Evolutionary conservation across 192 early-diverging fungal species (phyloP), one percentile per base, ranked within the genome.

Genomic region (Geranomyces michiganensis): DNA sequence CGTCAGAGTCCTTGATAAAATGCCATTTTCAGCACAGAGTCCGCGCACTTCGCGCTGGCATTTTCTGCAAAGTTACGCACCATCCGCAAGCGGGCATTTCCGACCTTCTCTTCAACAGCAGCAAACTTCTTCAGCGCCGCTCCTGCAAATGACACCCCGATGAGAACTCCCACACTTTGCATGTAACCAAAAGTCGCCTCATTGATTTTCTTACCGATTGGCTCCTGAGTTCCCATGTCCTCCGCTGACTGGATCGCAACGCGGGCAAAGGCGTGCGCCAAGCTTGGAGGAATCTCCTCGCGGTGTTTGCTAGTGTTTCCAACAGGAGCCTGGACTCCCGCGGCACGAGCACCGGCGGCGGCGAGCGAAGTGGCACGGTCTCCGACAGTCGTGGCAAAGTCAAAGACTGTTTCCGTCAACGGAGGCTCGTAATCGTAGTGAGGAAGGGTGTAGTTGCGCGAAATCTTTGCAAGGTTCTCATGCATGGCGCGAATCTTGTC

Each of bases 81-180:
- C 78, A 78, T 73, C 67, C 77, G 72, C 22, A 94, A 51, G 64
- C 93, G 87, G 32, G 87, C 84, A 17, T 91, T 87, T 31, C 95
- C 97, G 44, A 98, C 86, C 70, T 88, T 88, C 53, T 97, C 94
- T 64, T 94, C 87, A 29, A 92, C 88, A n/a, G 84, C 80, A 0
- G 90, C 92, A 74, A 93, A 92, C 79, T 95, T 95, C 69, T 86
- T 87, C 77, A 98, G 76, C 2, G 94, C 95, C 12, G 88, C 88
- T 10, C 93, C 84, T 85, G 64, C 36, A 10, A 68, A 36, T 44
- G 44, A 44, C 32, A 44, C n/a, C 26, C 43, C 26, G 31, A 29
- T 13, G 17, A 4, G 72, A 27, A 55, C 44, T 8, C 3, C 9
- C 8, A 10, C 5, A 7, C 30, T n/a, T 19, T 58, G 22, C 29